Evolutionary conservation across 2,329 filamentous ascomycete genomes (phyloP), one percentile per base, ranked within the genome.

Genomic region (Pseudocercospora vitis): DNA sequence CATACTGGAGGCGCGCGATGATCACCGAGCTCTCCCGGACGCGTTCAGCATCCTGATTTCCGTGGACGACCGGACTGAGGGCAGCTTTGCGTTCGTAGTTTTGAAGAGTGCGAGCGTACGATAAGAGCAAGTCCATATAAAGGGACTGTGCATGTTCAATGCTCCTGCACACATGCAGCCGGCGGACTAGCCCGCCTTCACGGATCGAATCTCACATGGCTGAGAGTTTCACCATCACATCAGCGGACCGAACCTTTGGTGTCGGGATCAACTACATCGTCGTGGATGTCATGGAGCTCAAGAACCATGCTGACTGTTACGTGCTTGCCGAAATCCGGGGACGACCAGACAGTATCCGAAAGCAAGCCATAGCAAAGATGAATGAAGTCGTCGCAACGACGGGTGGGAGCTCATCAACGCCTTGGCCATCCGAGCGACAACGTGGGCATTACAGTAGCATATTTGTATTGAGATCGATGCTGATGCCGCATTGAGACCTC

Each of bases 231-330:
- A 51, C n/a, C n/a, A n/a, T n/a, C n/a, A n/a, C n/a, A n/a, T n/a
- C n/a, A n/a, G 33, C 42, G 11, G 26, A 51, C 19, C 32, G 23
- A 3, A 28, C 19, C 23, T 55, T 50, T 16, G 14, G 44, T 7
- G 33, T 37, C 11, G 16, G 35, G n/a, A 51, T 55, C 14, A 11
- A 48, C 32, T 47, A 45, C 12, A 23, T 48, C 32, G 19, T 35
- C 9, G 48, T 55, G 9, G 48, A 55, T 35, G 24, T 55, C 9
- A 37, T 29, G 11, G 48, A 55, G 26, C 53, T 48, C 21, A 32
- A 40, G 9, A 51, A 48, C 12, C 53, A 51, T 51, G 53, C 53
- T 11, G 53, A 55, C 14, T 44, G 29, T 8, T 51, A 46, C 31
- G 12, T 48, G 18, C 21, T 55, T 40, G 50, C 50, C 8, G 40